Base-by-base conservation (phyloP, 352 stramenopile species). In the Phytopythium mirpurense region DNA sequence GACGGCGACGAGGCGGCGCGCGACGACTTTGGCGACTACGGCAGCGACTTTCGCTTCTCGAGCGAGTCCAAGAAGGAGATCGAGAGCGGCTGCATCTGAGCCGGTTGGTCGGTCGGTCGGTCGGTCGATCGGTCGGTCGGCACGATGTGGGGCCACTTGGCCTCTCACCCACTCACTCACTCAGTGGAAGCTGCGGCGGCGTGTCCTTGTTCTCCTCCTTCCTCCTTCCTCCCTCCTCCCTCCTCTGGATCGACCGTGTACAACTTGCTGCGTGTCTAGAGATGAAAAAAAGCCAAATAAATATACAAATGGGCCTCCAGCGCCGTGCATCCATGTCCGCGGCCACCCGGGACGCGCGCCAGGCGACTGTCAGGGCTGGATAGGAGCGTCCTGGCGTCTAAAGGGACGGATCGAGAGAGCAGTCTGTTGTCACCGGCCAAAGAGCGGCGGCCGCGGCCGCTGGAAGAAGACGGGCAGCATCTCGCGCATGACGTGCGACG, bases 381-480 rank as follows among this genome's bases (percentile, higher is more conserved):
- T n/a, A n/a, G n/a, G n/a, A n/a, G n/a, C n/a, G n/a, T n/a, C 16
- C 43, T 50, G 21, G 40, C 11, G 40, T 31, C 40, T 29, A 45
- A 45, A n/a, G n/a, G 29, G 29, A 32, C 29, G 29, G 29, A 32
- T 32, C n/a, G n/a, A n/a, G n/a, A n/a, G n/a, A n/a, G n/a, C n/a
- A n/a, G n/a, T n/a, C n/a, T n/a, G n/a, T n/a, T 18, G 44, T 51
- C 44, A 51, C 27, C 44, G 27, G 15, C 27, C 5, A 1, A 45
- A 7, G 2, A 18, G 19, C 40, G 15, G 21, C 2, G 23, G 41
- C 18, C 24, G 26, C 15, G 21, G 36, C 1, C 51, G 49, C 26
- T 58, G 47, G 62, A 80, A 85, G 44, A 92, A 90, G 29, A 89
- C 78, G 0, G 78, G 82, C 46, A 83, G 56, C 73, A 89, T 86